Percentiles rank a stretch among this genome's conserved stretches.
Conservation (phyloP, 192 early-diverging fungal species). For the Allomyces arbusculus region DNA sequence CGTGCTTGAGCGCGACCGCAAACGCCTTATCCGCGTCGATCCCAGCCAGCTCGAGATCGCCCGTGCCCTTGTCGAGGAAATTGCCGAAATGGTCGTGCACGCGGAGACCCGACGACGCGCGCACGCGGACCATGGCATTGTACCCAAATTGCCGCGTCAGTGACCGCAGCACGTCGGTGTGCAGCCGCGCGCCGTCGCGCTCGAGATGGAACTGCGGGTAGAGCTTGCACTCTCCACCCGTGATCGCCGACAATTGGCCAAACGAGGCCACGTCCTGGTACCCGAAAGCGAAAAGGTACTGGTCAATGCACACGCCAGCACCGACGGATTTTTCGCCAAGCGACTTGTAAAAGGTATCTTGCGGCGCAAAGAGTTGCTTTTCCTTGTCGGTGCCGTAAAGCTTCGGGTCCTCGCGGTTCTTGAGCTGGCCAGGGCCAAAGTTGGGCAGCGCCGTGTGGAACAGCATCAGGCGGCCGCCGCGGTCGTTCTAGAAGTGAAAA, state of each 20-base stretch:
- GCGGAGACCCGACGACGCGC: constrained; percentile 70
- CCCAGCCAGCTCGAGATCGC: constrained; percentile 81
- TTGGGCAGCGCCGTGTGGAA: constrained; percentile 77
- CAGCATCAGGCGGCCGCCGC: constrained; percentile 73
- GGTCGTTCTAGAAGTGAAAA: constrained; percentile 19
- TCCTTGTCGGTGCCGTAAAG: constrained; percentile 85
- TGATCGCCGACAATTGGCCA: constrained; percentile 51
- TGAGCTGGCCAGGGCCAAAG: constrained; percentile 70
- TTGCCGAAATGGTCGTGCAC: constrained; percentile 81
- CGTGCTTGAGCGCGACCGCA: constrained; percentile 63
- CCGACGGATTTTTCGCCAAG: constrained; percentile 62
- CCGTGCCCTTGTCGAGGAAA: constrained; percentile 76
- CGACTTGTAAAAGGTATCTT: constrained; percentile 67
- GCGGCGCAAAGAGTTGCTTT: constrained; percentile 60
- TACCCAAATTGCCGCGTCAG: constrained; percentile 62
- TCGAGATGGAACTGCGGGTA: constrained; percentile 63
- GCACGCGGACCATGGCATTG: constrained; percentile 68
- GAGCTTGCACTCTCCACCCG: constrained; percentile 66
- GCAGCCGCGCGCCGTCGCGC: constrained; percentile 50
- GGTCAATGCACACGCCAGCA: constrained; percentile 63
- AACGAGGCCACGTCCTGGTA: constrained; percentile 82
- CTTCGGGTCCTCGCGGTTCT: constrained; percentile 73
- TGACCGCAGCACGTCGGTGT: constrained; percentile 47
- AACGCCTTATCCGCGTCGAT: constrained; percentile 67
- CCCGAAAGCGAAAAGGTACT: constrained; percentile 73